Conservation (phyloP, 495 filamentous ascomycete species). For the Penicillium psychrofluorescens region DNA sequence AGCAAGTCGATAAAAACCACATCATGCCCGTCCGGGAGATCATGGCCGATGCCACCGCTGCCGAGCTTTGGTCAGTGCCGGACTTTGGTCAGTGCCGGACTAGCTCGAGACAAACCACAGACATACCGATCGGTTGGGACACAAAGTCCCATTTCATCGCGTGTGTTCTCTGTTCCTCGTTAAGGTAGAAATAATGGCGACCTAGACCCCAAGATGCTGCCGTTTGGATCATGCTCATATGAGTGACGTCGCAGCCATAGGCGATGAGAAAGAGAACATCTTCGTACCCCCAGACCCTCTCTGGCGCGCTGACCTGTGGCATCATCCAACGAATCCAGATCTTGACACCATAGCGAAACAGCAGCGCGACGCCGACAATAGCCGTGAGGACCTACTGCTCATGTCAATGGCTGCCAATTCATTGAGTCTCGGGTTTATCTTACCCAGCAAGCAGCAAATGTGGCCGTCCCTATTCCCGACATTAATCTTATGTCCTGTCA, state of each 20-base stretch:
- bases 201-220: slow-evolving; percentile 18
- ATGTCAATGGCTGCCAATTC: too few relatives aligned
- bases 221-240: slow-evolving; percentile 24
- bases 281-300: slow-evolving; percentile 27
- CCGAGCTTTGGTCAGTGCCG: too few relatives aligned
- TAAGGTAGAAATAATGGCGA: slow-evolving; percentile 24
- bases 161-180: slow-evolving; percentile 7
- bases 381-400: slow-evolving; percentile 18
- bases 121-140: slow-evolving; percentile 17
- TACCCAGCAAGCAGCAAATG: slow-evolving; percentile 27
- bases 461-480: slow-evolving; percentile 11
- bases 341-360: slow-evolving; percentile 28
- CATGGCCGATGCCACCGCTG: slow-evolving; percentile 40
- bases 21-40: slow-evolving; percentile 33
- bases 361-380: slow-evolving; percentile 19
- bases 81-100: too few relatives aligned
- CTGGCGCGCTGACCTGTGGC: slow-evolving; percentile 26
- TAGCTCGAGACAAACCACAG: too few relatives aligned
- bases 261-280: slow-evolving; percentile 25
- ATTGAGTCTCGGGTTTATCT: not conserved
- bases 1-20: slow-evolving; percentile 31
- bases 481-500: slow-evolving; percentile 1
- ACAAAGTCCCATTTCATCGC: slow-evolving; percentile 27
- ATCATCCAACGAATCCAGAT: slow-evolving; percentile 27
- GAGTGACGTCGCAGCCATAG: slow-evolving; percentile 23